phyloP scores from a whole-genome alignment of 306 rosid species.

The Cicer bijugum region DNA sequence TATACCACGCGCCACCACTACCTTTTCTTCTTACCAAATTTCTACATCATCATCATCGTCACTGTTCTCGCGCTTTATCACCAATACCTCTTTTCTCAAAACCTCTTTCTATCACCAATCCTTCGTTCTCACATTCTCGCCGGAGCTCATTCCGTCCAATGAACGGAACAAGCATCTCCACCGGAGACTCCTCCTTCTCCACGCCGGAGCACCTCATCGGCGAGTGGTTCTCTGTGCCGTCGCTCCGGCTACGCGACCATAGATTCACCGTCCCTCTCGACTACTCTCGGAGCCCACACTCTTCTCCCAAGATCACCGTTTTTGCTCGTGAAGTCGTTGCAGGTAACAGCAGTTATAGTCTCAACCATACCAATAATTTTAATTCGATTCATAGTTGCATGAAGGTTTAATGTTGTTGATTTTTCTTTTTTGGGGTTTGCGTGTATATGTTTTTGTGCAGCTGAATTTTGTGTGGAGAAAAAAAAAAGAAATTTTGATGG shows the following conservation, averaged over 20 bases:
- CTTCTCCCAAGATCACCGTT: slow-evolving; percentile 68
- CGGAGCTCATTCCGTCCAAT: slow-evolving; percentile 42
- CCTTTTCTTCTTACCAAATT: slow-evolving; percentile 35
- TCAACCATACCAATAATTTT: background rate
- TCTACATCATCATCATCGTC: slow-evolving; percentile 22
- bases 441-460: background rate
- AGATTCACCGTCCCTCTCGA: slow-evolving; percentile 74
- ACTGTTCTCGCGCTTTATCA: slow-evolving; percentile 28
- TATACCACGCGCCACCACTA: slow-evolving; percentile 47
- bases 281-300: slow-evolving; percentile 51
- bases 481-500: background rate
- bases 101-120: slow-evolving; percentile 23
- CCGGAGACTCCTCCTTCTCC: slow-evolving; percentile 1
- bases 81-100: slow-evolving; percentile 12
- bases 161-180: slow-evolving; percentile 38
- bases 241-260: slow-evolving; percentile 84
- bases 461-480: background rate
- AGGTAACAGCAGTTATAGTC: slow-evolving; percentile 48
- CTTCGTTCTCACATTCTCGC: slow-evolving; percentile 39
- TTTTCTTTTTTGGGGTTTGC: slow-evolving; percentile 5
- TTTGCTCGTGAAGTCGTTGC: slow-evolving; percentile 94
- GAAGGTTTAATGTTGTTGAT: slow-evolving; percentile 7
- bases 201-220: slow-evolving; percentile 66
- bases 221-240: slow-evolving; percentile 83
- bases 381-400: slow-evolving; percentile 1